Conservation (phyloP, 2,329 filamentous ascomycete species). For the Verticillium longisporum region DNA sequence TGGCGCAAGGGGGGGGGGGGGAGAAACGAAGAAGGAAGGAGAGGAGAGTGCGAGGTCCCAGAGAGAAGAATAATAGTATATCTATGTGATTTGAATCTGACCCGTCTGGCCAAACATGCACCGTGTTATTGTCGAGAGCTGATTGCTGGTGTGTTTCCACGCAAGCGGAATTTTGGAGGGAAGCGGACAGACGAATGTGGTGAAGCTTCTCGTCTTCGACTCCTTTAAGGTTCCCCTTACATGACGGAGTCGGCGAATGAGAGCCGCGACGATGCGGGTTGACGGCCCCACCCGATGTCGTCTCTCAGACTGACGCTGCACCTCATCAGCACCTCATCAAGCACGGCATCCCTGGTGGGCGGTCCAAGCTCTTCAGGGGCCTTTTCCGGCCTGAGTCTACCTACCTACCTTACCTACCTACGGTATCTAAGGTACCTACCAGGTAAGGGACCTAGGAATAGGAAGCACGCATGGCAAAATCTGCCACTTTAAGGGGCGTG, state of each 20-base stretch:
- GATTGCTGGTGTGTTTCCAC: neutral
- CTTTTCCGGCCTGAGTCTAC: too few relatives aligned
- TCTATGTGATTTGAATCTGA: neutral
- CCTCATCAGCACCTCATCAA: neutral
- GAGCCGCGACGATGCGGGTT: neutral
- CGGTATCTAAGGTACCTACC: too few relatives aligned
- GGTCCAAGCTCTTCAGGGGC: neutral
- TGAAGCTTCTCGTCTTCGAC: neutral
- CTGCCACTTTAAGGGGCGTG: too few relatives aligned
- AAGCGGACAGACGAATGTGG: neutral
- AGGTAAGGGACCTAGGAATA: too few relatives aligned
- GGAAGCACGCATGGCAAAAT: too few relatives aligned
- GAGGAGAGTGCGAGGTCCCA: neutral
- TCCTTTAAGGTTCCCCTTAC: neutral
- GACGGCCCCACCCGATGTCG: neutral
- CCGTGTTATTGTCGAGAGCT: neutral
- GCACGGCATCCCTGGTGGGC: neutral
- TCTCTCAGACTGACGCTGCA: neutral
- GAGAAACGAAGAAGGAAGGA: neutral
- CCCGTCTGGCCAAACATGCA: neutral
- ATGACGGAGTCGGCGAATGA: neutral
- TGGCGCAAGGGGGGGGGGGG: constrained; percentile 14
- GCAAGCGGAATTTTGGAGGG: neutral
- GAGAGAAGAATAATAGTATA: neutral
- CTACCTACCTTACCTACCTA: too few relatives aligned